Conservation (phyloP, 1,139 yeast genomes). For the Saccharomyces hybrid region DNA sequence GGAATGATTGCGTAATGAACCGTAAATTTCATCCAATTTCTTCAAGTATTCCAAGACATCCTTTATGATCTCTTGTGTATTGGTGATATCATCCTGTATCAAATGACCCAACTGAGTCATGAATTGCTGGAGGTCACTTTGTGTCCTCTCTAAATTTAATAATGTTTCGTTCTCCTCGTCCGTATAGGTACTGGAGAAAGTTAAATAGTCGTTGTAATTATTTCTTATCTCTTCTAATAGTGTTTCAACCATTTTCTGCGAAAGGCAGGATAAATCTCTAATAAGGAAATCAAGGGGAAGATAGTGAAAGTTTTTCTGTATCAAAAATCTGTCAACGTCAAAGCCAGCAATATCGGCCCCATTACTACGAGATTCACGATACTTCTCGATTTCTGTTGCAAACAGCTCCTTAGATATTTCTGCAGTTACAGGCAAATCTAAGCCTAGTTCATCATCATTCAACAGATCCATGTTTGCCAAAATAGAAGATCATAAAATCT, state of each 20-base stretch:
- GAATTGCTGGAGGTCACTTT: slow-evolving; percentile 20
- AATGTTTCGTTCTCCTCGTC: slow-evolving; percentile 18
- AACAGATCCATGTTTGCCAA: slow-evolving; percentile 17
- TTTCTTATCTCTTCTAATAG: slow-evolving; percentile 22
- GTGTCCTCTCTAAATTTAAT: slow-evolving; percentile 19
- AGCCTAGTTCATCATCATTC: slow-evolving; percentile 17
- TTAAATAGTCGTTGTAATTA: slow-evolving; percentile 22
- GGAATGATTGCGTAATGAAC: slow-evolving; percentile 15
- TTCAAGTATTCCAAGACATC: slow-evolving; percentile 26
- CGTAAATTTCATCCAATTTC: slow-evolving; percentile 20
- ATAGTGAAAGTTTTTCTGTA: slow-evolving; percentile 28
- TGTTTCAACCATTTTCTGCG: slow-evolving; percentile 20
- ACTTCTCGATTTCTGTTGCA: slow-evolving; percentile 14
- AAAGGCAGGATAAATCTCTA: slow-evolving; percentile 19
- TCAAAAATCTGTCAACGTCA: slow-evolving; percentile 25
- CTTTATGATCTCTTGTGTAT: slow-evolving; percentile 19
- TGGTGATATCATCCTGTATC: slow-evolving; percentile 16
- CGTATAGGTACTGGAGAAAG: slow-evolving; percentile 22
- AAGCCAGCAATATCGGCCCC: slow-evolving; percentile 10
- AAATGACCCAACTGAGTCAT: slow-evolving; percentile 16
- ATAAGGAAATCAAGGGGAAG: slow-evolving; percentile 26
- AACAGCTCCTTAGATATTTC: slow-evolving; percentile 26
- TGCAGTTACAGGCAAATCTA: slow-evolving; percentile 22
- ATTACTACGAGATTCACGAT: slow-evolving; percentile 6
- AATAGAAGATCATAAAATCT: no score